Evolutionary conservation across 306 rosid species (phyloP).

Genomic region (Vigna unguiculata): DNA sequence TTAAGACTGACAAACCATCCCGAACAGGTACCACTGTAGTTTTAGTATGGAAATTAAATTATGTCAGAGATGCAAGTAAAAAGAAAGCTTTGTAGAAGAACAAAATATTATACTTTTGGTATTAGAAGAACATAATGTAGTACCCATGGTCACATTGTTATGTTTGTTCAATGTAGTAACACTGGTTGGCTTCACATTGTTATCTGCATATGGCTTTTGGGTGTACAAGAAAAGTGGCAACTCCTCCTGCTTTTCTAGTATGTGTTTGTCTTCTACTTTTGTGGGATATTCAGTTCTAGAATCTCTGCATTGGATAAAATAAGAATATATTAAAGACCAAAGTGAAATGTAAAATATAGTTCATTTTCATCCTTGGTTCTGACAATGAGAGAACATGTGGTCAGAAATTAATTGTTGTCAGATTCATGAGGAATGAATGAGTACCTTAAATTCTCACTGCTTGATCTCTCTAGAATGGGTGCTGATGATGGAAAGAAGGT

Average conservation of each 20-base stretch:
- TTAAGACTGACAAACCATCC: conserved; percentile 61
- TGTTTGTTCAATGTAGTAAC: conserved; percentile 41
- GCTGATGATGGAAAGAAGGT: conserved; percentile 46
- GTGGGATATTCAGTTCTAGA: conserved; percentile 22
- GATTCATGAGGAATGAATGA: conserved; percentile 5
- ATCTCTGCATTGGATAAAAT: conserved; percentile 51
- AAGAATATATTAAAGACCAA: not conserved
- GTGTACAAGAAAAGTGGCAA: conserved; percentile 60
- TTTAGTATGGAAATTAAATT: conserved; percentile 32
- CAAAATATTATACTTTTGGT: conserved; percentile 12
- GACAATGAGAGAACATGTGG: not conserved
- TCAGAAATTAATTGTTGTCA: not conserved
- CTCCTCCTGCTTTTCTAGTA: conserved; percentile 48
- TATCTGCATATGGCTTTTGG: conserved; percentile 43
- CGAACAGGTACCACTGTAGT: conserved; percentile 58
- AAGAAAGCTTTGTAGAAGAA: conserved; percentile 18
- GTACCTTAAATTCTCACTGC: conserved; percentile 50
- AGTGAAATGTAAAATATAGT: not conserved
- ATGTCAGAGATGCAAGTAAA: conserved; percentile 20
- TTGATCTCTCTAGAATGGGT: conserved; percentile 44
- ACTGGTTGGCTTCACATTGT: conserved; percentile 42
- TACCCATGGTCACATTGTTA: conserved; percentile 54
- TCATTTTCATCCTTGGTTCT: conserved; percentile 26
- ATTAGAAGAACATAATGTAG: conserved; percentile 25
- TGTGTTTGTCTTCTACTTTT: conserved; percentile 47